These are phyloP conservation scores for Dalbergia cochinchinensis DNA, from an alignment of 306 rosid species.

Conservation along the genomic window DNA sequence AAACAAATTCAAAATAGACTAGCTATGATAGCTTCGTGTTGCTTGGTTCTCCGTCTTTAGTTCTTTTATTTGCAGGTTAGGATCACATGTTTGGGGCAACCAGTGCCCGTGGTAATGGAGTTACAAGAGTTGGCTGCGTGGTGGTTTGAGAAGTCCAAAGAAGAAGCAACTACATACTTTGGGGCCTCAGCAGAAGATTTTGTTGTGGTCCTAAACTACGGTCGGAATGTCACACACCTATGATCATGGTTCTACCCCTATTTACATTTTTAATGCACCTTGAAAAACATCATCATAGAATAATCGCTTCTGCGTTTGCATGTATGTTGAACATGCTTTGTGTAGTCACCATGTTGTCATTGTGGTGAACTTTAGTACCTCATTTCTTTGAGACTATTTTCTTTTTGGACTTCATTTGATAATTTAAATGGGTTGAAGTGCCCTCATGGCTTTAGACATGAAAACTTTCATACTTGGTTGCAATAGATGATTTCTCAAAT, in stretches of 20 bases:
- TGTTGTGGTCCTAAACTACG: conserved; percentile 71
- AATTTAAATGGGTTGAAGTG: not conserved
- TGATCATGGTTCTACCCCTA: conserved; percentile 38
- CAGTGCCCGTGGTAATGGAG: conserved; percentile 63
- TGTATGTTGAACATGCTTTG: not conserved
- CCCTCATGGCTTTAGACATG: not conserved
- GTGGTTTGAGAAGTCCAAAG: conserved; percentile 70
- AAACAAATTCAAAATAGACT: conserved; percentile 3
- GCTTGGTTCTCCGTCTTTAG: not conserved
- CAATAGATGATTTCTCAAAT: not conserved
- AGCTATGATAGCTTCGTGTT: conserved; percentile 8
- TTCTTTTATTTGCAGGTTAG: conserved; percentile 64
- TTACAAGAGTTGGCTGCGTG: conserved; percentile 58
- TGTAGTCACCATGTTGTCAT: not conserved
- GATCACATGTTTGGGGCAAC: conserved; percentile 77
- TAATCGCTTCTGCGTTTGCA: not conserved
- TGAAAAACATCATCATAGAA: not conserved
- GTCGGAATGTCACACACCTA: conserved; percentile 57
- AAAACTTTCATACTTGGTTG: not conserved
- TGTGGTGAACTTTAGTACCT: not conserved
- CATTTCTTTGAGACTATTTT: too few relatives aligned
- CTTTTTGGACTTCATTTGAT: not conserved
- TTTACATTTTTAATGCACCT: conserved; percentile 15
- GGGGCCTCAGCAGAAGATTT: conserved; percentile 73
- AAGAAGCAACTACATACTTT: conserved; percentile 53